Evolutionary conservation across 108 stramenopile species (phyloP).

Genomic region (Cyclotella cryptica): DNA sequence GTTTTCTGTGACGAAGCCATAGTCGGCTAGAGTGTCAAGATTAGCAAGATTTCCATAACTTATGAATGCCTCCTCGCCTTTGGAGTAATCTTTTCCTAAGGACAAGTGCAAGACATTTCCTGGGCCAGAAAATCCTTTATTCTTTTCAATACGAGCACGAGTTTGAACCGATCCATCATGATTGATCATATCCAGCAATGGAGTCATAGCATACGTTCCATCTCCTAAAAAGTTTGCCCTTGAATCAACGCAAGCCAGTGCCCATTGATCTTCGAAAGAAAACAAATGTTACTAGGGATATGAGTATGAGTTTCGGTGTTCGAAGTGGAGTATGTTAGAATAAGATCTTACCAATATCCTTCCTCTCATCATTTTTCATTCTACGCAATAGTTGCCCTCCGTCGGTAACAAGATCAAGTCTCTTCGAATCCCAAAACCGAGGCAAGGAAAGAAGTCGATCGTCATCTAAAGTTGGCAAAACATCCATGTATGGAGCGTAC

Average conservation of each 20-base stretch:
- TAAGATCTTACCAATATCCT: slow-evolving; percentile 41
- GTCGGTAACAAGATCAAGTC: slow-evolving; percentile 63
- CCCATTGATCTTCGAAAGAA: slow-evolving; percentile 61
- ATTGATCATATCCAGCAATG: slow-evolving; percentile 82
- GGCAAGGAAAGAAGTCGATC: slow-evolving; percentile 54
- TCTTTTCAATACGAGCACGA: slow-evolving; percentile 42
- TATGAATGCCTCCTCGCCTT: slow-evolving; percentile 68
- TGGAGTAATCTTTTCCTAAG: slow-evolving; percentile 31
- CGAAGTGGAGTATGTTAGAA: no score
- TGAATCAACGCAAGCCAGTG: slow-evolving; percentile 80
- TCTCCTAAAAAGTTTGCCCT: slow-evolving; percentile 77
- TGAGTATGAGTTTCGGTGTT: no score
- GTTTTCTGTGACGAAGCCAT: slow-evolving; percentile 68
- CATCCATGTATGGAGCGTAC: slow-evolving; percentile 61
- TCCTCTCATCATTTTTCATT: slow-evolving; percentile 52
- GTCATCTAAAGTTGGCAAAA: slow-evolving; percentile 60
- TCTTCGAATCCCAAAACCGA: slow-evolving; percentile 73
- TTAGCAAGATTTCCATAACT: slow-evolving; percentile 77
- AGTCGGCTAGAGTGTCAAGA: slow-evolving; percentile 72
- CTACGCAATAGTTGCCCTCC: slow-evolving; percentile 66
- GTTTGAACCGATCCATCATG: slow-evolving; percentile 67
- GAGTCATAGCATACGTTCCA: slow-evolving; percentile 70
- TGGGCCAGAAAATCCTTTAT: slow-evolving; percentile 39
- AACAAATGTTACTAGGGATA: background rate
- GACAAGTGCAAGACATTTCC: slow-evolving; percentile 43